Conservation (phyloP, 1,139 yeast species). For the Spencermartinsiella ligniputridi region DNA sequence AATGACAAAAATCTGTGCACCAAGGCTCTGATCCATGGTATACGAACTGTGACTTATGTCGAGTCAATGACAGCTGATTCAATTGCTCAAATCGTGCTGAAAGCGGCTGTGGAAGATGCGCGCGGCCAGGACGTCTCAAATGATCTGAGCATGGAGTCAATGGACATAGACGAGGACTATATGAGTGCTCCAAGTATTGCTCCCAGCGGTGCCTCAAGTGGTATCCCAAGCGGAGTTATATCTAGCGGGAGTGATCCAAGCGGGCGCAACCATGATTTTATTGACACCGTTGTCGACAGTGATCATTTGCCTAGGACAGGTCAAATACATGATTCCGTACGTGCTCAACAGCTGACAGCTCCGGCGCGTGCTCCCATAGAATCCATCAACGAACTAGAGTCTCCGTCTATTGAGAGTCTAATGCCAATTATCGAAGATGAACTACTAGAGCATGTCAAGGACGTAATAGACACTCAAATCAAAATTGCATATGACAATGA, state of each 20-base stretch:
- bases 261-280: background rate
- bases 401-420: slow-evolving; percentile 10
- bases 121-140: slow-evolving; percentile 4
- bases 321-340: too few species aligned
- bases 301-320: too few species aligned
- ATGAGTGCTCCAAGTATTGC: background rate
- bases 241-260: background rate
- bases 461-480: slow-evolving; percentile 53
- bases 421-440: slow-evolving; percentile 36
- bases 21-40: slow-evolving; percentile 65
- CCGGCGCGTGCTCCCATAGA: background rate
- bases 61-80: slow-evolving; percentile 55
- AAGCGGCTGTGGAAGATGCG: background rate
- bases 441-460: slow-evolving; percentile 40
- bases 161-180: slow-evolving; percentile 4
- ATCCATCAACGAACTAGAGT: background rate
- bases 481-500: slow-evolving; percentile 56
- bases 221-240: background rate
- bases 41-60: slow-evolving; percentile 64
- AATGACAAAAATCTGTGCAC: slow-evolving; percentile 80
- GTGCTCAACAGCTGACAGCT: background rate
- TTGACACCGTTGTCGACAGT: background rate
- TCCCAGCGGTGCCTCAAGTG: background rate
- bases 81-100: slow-evolving; percentile 44
- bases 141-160: slow-evolving; percentile 3